Evolutionary conservation across 2,329 filamentous ascomycete genomes (phyloP).

Genomic region (Amauroascus niger): DNA sequence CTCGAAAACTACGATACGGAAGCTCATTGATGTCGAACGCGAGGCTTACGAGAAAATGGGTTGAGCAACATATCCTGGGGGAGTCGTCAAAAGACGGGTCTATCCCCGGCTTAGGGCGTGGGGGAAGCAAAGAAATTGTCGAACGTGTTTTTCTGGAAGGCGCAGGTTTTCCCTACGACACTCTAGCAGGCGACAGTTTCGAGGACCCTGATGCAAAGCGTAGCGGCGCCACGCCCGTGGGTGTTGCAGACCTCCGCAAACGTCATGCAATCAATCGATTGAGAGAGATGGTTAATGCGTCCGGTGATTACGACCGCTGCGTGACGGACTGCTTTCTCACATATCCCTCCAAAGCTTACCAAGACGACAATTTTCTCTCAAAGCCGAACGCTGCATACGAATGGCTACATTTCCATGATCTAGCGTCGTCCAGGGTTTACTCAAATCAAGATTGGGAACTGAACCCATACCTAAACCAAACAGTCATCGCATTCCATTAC

Average conservation of each 20-base stretch:
- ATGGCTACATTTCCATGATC: constrained; percentile 91
- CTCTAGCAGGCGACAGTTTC: constrained; percentile 31
- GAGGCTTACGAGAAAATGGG: constrained; percentile 50
- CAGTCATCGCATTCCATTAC: constrained; percentile 80
- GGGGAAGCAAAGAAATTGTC: constrained; percentile 55
- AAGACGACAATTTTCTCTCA: constrained; percentile 81
- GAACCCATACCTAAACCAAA: constrained; percentile 72
- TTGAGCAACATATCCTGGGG: constrained; percentile 49
- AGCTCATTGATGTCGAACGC: constrained; percentile 28
- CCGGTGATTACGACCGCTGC: constrained; percentile 53
- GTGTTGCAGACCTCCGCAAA: constrained; percentile 52
- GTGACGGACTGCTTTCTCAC: constrained; percentile 66
- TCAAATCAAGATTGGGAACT: constrained; percentile 90
- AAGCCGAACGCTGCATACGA: constrained; percentile 85
- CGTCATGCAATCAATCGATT: constrained; percentile 50
- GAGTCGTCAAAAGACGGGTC: constrained; percentile 46
- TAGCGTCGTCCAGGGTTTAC: constrained; percentile 66
- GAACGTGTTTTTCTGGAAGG: constrained; percentile 57
- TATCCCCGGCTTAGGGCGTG: constrained; percentile 51
- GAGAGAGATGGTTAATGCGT: constrained; percentile 53
- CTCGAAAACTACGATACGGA: constrained; percentile 47
- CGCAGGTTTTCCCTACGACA: constrained; percentile 47
- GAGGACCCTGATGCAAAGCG: constrained; percentile 27
- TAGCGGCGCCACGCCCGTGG: constrained; percentile 32
- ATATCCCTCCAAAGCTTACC: constrained; percentile 79